phyloP scores from a whole-genome alignment of 2,329 filamentous ascomycete genomes.

The Fusarium sp. region DNA sequence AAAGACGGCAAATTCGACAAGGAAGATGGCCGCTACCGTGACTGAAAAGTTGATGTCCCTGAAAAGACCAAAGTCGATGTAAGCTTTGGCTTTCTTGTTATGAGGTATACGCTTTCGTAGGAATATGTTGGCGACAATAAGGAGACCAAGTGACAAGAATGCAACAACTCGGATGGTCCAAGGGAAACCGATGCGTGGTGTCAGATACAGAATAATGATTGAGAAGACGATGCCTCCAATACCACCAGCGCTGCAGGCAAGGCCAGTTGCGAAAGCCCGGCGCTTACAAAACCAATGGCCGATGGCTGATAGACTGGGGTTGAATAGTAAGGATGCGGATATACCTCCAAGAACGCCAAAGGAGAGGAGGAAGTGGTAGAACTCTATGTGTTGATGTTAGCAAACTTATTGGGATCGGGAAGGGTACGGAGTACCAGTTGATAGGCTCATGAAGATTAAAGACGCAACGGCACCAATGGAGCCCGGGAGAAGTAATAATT shows the following conservation, averaged over 20 bases:
- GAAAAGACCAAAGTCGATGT: conserved; percentile 62
- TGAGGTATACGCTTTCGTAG: conserved; percentile 58
- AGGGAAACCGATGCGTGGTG: conserved; percentile 43
- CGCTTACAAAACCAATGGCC: conserved; percentile 68
- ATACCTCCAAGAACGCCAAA: conserved; percentile 72
- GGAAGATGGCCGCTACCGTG: conserved; percentile 63
- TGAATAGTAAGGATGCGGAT: conserved; percentile 73
- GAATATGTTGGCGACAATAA: conserved; percentile 43
- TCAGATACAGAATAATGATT: conserved; percentile 43
- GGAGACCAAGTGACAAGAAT: conserved; percentile 38
- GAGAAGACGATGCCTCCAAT: conserved; percentile 64
- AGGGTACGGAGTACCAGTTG: conserved; percentile 50
- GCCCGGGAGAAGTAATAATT: conserved; percentile 64
- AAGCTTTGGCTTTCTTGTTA: conserved; percentile 52
- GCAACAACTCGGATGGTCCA: conserved; percentile 47
- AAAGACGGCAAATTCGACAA: conserved; percentile 30
- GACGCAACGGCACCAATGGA: conserved; percentile 62
- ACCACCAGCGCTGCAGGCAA: conserved; percentile 71
- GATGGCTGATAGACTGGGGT: conserved; percentile 69
- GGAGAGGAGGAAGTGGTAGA: conserved; percentile 75
- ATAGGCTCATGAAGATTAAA: conserved; percentile 66
- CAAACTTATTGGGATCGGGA: neutral
- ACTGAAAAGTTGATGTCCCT: conserved; percentile 58
- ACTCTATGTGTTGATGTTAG: conserved; percentile 49
- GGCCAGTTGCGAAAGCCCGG: conserved; percentile 71